A percentile compares a stretch with the other conserved stretches of the same genome.
Evolutionary conservation across 2,329 filamentous ascomycete species (phyloP).

Genomic region (Penicillium sp.): DNA sequence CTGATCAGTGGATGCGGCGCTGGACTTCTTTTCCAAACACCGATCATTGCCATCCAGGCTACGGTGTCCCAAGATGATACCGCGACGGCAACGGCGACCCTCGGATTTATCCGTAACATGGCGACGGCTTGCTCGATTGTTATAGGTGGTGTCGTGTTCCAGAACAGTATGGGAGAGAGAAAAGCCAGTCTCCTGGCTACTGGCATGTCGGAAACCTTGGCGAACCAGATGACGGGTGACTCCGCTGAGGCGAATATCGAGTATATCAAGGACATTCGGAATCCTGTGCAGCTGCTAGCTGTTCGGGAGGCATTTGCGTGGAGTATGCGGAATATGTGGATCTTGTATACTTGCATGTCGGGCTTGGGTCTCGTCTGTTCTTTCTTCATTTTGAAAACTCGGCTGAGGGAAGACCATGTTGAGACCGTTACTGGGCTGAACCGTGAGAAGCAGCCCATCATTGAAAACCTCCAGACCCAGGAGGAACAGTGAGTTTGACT

Average conservation of each 20-base stretch:
- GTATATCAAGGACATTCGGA: constrained; percentile 41
- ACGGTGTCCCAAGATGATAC: constrained; percentile 51
- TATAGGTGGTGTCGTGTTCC: constrained; percentile 75
- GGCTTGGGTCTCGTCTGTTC: constrained; percentile 44
- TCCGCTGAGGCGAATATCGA: constrained; percentile 51
- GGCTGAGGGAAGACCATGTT: constrained; percentile 52
- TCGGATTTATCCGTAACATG: constrained; percentile 64
- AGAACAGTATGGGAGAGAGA: constrained; percentile 56
- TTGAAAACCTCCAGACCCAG: constrained; percentile 5
- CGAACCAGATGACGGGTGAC: constrained; percentile 38
- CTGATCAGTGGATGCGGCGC: constrained; percentile 54
- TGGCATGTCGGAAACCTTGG: constrained; percentile 28
- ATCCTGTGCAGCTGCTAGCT: constrained; percentile 39
- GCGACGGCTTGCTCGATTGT: constrained; percentile 69
- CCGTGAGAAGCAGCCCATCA: constrained; percentile 20
- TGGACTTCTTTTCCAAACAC: constrained; percentile 56
- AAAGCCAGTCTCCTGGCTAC: constrained; percentile 62
- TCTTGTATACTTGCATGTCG: constrained; percentile 48
- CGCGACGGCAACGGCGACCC: constrained; percentile 54
- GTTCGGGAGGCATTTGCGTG: constrained; percentile 50
- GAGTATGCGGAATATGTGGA: constrained; percentile 53
- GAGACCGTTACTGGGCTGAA: constrained; percentile 53
- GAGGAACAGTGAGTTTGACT: not conserved
- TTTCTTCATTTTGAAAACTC: constrained; percentile 46
- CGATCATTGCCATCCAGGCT: constrained; percentile 59